Conservation (phyloP, 2,329 filamentous ascomycete genomes). For the Malbranchea zuffiana region DNA sequence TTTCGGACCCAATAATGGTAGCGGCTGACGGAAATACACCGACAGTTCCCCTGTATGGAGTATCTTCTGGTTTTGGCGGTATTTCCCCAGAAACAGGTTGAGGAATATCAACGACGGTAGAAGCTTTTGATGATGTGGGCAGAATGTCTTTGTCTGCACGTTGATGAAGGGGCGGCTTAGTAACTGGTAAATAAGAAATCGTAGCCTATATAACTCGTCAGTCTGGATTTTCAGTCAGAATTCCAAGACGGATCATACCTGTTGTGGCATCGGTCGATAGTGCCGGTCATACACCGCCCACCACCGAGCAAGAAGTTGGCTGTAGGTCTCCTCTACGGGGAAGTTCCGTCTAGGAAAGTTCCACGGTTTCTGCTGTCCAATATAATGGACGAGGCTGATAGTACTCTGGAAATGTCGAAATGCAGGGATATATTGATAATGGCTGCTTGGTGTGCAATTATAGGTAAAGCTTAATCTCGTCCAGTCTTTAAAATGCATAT, state of each 20-base stretch:
- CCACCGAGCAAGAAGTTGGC: constrained; percentile 78
- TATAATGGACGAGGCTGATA: constrained; percentile 90
- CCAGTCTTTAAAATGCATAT: constrained; percentile 83
- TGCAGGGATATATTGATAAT: constrained; percentile 95
- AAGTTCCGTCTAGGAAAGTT: constrained; percentile 40
- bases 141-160: no score
- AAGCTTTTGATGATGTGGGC: no score
- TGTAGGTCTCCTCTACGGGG: constrained; percentile 44
- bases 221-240: background rate
- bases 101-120: no score
- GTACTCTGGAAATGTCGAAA: constrained; percentile 85
- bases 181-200: no score
- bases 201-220: background rate
- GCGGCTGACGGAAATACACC: no score
- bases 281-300: constrained; percentile 91
- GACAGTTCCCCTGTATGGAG: no score
- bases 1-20: no score
- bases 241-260: constrained; percentile 2
- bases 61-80: no score
- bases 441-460: constrained; percentile 91
- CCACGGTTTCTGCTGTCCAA: constrained; percentile 88
- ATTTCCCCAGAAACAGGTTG: no score
- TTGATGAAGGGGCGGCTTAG: no score
- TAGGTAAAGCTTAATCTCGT: constrained; percentile 88
- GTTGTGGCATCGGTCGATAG: constrained; percentile 42